Percentiles rank a stretch among this genome's conserved stretches.
Conservation (phyloP, 2,329 filamentous ascomycete species). For the Niveomyces coronatus region DNA sequence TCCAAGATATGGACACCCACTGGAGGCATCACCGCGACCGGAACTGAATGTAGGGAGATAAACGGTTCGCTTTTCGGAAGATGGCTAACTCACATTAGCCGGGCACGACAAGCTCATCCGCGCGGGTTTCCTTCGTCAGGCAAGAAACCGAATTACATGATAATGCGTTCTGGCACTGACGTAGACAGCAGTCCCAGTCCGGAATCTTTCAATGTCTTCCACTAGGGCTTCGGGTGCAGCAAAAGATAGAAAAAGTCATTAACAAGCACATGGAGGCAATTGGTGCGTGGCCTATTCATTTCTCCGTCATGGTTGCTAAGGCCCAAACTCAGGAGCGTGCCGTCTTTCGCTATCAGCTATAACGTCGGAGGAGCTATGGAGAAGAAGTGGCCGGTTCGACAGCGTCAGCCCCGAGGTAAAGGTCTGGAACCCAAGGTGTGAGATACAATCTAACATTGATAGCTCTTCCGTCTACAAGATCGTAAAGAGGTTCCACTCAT, state of each 20-base stretch:
- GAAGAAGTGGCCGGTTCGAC: conserved; percentile 69
- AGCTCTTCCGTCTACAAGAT: conserved; percentile 75
- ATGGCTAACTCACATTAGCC: conserved; percentile 32
- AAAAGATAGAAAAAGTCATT: conserved; percentile 76
- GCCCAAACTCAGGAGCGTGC: conserved; percentile 50
- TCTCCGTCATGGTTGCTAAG: conserved; percentile 12
- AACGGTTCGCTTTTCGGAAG: background rate
- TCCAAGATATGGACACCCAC: conserved; percentile 75
- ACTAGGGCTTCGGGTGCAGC: conserved; percentile 73
- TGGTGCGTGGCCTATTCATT: conserved; percentile 32
- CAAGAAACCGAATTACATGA: conserved; percentile 23
- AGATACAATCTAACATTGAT: conserved; percentile 19
- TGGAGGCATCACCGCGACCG: conserved; percentile 50
- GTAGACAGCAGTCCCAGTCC: conserved; percentile 54
- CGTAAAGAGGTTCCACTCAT: conserved; percentile 66
- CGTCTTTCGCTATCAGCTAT: conserved; percentile 76
- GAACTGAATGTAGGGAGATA: conserved; percentile 38
- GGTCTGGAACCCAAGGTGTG: background rate
- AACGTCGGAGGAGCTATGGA: conserved; percentile 77
- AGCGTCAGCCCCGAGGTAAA: conserved; percentile 60
- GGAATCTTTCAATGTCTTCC: conserved; percentile 91
- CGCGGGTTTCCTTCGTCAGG: conserved; percentile 65
- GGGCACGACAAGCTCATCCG: conserved; percentile 57
- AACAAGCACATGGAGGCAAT: conserved; percentile 79
- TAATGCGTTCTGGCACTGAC: conserved; percentile 4